A percentile compares a stretch with the other conserved stretches of the same genome.
These are phyloP conservation scores for Scedosporium minutisporum DNA, from an alignment of 2,329 filamentous ascomycete genomes.

Conservation along the genomic window DNA sequence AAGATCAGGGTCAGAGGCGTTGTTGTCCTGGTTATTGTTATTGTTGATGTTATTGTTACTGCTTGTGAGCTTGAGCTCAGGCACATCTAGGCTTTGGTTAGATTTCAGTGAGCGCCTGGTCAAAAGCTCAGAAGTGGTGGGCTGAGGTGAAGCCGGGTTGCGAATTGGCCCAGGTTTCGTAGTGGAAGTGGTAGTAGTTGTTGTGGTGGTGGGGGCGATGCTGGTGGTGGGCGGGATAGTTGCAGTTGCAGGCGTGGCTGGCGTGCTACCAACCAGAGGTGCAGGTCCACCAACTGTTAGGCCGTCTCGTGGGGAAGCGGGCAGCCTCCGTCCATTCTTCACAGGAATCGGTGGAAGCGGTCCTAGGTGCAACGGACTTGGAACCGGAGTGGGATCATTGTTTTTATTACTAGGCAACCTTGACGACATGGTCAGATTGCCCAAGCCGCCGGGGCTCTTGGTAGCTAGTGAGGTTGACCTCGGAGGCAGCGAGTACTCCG, in stretches of 20 bases:
- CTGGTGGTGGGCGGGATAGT: neutral
- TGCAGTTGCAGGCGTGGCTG: neutral
- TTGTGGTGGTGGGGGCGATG: conserved; percentile 6
- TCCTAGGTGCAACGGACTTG: neutral
- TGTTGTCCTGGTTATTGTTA: conserved; percentile 16
- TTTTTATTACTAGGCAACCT: neutral
- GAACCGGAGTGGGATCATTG: conserved; percentile 3
- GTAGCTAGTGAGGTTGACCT: conserved; percentile 2
- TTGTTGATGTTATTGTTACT: conserved; percentile 35
- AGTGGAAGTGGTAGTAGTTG: conserved; percentile 13
- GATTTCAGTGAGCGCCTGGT: conserved; percentile 31
- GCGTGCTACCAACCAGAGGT: conserved; percentile 1
- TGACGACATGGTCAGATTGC: neutral
- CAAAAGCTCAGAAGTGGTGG: conserved; percentile 18
- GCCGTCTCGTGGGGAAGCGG: neutral
- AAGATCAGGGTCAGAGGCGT: neutral
- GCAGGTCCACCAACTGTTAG: neutral
- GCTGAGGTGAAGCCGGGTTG: conserved; percentile 18
- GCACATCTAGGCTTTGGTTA: conserved; percentile 27
- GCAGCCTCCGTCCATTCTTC: conserved; percentile 1
- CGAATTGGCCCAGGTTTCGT: conserved; percentile 13
- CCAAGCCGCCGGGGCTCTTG: conserved; percentile 8
- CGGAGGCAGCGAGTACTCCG: neutral
- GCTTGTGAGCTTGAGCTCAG: conserved; percentile 29
- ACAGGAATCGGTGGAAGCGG: neutral